These are phyloP conservation scores for Dryas alaskensis DNA, from an alignment of 306 rosid genomes.

Conservation along the genomic window DNA sequence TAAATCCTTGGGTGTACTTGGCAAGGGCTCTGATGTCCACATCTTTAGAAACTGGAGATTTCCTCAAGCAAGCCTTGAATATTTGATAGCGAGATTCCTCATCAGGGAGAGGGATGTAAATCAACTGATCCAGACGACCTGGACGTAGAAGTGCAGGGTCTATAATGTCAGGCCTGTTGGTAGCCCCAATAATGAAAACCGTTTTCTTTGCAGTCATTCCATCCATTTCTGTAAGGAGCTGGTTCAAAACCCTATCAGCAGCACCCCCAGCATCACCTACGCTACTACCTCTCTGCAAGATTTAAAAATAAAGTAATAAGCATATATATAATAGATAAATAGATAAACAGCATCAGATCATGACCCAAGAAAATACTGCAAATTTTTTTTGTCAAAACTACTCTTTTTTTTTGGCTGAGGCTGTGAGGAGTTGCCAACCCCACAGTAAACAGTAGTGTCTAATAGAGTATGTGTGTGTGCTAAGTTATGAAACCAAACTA, in stretches of 20 bases:
- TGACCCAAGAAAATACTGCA: not conserved
- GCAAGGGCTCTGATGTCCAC: slow-evolving; percentile 92
- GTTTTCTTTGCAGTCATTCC: slow-evolving; percentile 99
- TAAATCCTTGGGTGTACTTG: slow-evolving; percentile 94
- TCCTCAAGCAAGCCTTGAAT: slow-evolving; percentile 89
- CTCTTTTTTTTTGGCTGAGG: not conserved
- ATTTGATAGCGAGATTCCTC: slow-evolving; percentile 88
- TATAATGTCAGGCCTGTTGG: slow-evolving; percentile 93
- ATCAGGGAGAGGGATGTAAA: slow-evolving; percentile 95
- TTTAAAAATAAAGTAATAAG: not conserved
- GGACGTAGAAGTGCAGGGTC: slow-evolving; percentile 98
- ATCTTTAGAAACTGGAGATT: slow-evolving; percentile 84
- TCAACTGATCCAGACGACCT: slow-evolving; percentile 95
- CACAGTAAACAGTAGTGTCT: not conserved
- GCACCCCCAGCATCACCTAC: slow-evolving; percentile 99
- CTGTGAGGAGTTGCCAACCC: not conserved
- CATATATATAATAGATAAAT: not conserved
- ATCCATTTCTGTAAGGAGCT: slow-evolving; percentile 95
- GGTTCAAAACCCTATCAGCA: slow-evolving; percentile 95
- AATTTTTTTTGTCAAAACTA: not conserved
- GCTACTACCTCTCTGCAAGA: slow-evolving; percentile 85
- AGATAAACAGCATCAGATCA: not conserved
- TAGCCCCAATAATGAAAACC: slow-evolving; percentile 94
- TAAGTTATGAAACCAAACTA: not conserved
- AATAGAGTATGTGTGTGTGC: not conserved